Percentiles rank a stretch among this genome's conserved stretches.
These are phyloP conservation scores for Hortaea sp. DNA, from an alignment of 2,329 filamentous ascomycete species.

Conservation along the genomic window DNA sequence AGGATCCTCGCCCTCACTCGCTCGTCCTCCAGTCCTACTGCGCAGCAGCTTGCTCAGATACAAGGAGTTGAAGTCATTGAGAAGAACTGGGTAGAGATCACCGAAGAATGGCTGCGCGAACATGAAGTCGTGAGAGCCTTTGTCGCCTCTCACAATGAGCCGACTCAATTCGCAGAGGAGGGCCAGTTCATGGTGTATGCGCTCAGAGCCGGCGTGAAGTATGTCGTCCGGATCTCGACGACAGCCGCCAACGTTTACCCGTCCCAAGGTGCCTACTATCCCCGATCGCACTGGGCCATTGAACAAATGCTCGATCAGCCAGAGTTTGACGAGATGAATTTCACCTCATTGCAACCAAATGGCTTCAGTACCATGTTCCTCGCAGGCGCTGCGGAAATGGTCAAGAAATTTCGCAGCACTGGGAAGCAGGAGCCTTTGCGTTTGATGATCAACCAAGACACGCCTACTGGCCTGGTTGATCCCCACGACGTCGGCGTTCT, in stretches of 20 bases:
- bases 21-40: slow-evolving; percentile 12
- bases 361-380: slow-evolving; percentile 20
- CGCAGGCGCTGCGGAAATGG: slow-evolving; percentile 15
- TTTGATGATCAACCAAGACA: slow-evolving; percentile 22
- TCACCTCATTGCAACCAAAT: slow-evolving; percentile 34
- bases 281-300: slow-evolving; percentile 33
- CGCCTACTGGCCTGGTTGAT: slow-evolving; percentile 18
- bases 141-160: slow-evolving; percentile 30
- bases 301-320: slow-evolving; percentile 28
- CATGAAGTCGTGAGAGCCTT: slow-evolving; percentile 29
- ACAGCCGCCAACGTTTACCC: slow-evolving; percentile 21
- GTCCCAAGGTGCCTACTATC: slow-evolving; percentile 27
- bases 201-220: slow-evolving; percentile 29
- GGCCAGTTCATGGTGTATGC: slow-evolving; percentile 27
- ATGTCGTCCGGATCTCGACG: slow-evolving; percentile 35
- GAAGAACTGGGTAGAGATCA: slow-evolving; percentile 30
- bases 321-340: slow-evolving; percentile 27
- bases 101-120: slow-evolving; percentile 31
- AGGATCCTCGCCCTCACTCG: slow-evolving; percentile 27
- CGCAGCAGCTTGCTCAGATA: slow-evolving; percentile 23
- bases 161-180: slow-evolving; percentile 33
- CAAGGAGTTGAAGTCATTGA: slow-evolving; percentile 28
- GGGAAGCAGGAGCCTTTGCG: slow-evolving; percentile 23
- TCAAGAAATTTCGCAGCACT: slow-evolving; percentile 26
- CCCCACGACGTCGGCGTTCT: not conserved